phyloP scores from a whole-genome alignment of 352 stramenopile genomes.

The Globisporangium acanthophoron region DNA sequence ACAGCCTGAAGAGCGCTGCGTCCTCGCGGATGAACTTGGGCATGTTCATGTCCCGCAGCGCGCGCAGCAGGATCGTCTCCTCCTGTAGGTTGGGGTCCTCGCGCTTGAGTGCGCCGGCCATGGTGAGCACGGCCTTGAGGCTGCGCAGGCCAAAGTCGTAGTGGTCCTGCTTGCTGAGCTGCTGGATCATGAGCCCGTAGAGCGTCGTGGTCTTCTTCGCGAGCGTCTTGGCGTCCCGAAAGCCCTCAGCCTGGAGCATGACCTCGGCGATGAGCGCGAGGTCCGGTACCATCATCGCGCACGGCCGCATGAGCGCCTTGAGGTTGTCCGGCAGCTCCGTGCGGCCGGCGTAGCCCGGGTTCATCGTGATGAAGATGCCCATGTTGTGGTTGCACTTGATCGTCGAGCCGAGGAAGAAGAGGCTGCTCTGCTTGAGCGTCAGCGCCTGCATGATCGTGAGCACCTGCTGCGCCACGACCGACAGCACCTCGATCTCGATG shows the following conservation, averaged over 20 bases:
- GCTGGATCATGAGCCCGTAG: constrained; percentile 84
- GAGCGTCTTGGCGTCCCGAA: constrained; percentile 72
- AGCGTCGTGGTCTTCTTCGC: constrained; percentile 86
- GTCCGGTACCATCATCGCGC: constrained; percentile 88
- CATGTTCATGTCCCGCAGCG: constrained; percentile 94
- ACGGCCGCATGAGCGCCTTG: constrained; percentile 82
- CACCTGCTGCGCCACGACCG: constrained; percentile 90
- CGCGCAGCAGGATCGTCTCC: constrained; percentile 94
- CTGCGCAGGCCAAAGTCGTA: constrained; percentile 84
- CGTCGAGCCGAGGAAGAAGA: constrained; percentile 82
- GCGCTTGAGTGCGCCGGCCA: constrained; percentile 88
- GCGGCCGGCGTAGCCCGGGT: constrained; percentile 87
- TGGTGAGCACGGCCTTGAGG: constrained; percentile 84
- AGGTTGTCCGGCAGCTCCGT: constrained; percentile 88
- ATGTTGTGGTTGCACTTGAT: constrained; percentile 88
- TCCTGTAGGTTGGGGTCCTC: constrained; percentile 95
- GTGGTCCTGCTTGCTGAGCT: constrained; percentile 85
- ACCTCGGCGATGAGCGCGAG: constrained; percentile 81
- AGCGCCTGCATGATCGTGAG: constrained; percentile 88
- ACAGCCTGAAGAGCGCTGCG: constrained; percentile 85
- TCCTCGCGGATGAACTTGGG: constrained; percentile 94
- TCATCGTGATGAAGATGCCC: constrained; percentile 93
- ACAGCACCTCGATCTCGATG: constrained; percentile 95
- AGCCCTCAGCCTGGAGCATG: constrained; percentile 84
- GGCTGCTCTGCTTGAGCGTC: constrained; percentile 55